Base-by-base conservation (phyloP, 2,329 filamentous ascomycete genomes). In the Aureobasidium pullulans region DNA sequence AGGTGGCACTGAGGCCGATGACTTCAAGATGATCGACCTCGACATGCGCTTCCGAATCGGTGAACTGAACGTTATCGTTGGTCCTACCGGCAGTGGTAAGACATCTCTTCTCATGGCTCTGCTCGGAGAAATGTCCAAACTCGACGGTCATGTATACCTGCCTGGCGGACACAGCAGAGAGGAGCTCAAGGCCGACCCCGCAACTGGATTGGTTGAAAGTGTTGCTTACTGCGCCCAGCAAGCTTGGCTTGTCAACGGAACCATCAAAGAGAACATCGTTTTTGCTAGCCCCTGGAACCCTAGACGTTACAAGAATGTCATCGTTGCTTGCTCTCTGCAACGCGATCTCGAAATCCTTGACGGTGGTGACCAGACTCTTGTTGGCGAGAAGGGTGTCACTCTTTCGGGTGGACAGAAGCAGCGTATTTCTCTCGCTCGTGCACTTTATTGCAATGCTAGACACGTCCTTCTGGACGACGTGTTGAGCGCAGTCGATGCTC, bases 321-420 rank as follows among this genome's bases (percentile, higher is more conserved):
- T 99, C 63, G 83, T 90, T 42, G 92, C 93, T 39, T 99, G 94
- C 73, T 93, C 91, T 2, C 77, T 99, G 59, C 88, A 96, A 71
- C 87, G 90, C 57, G 94, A 99, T 71, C 80, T 99, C 13, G 85
- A 96, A 64, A 96, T 97, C 43, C 83, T 99, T 1, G 92, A 96
- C 71, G 85, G 87, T 62, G 94, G 94, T 42, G 94, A 99, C 70
- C 85, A 95, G 72, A 97, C 94, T 0, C 77, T 96, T 23, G 94
- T 99, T 34, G 94, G 94, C 54, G 94, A 99, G 71, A 99, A 97
- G 75, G 94, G 94, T 36, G 96, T 99, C 63, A 93, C 93, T 15
- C 83, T 99, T 13, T 99, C 94, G 6, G 94, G 94, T 64, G 94
- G 94, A 6, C 94, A 99, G 75, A 97, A 97, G 75, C 94, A 99